phyloP scores from a whole-genome alignment of 371 early-diverging fungal species.

The Capniomyces stellatus region DNA sequence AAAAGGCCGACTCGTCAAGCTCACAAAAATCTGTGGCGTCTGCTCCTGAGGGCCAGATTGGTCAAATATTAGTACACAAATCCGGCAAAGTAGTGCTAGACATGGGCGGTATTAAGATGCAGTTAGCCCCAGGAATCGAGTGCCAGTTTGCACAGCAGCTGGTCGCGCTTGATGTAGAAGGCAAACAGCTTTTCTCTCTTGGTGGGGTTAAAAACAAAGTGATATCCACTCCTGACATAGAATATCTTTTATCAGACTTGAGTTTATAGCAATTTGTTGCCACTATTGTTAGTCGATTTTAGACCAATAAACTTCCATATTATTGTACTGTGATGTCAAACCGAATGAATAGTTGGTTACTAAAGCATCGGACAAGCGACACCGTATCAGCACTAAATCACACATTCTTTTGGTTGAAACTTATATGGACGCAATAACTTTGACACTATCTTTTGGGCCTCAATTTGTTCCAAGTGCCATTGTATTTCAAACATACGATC shows the following conservation, averaged over 20 bases:
- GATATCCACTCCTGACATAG: slow-evolving; percentile 1
- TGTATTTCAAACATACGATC: too few species aligned
- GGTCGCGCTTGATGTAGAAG: slow-evolving; percentile 1
- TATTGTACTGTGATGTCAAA: too few species aligned
- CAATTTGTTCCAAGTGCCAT: too few species aligned
- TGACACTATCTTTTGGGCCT: too few species aligned
- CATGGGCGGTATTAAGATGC: neutral
- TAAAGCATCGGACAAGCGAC: too few species aligned
- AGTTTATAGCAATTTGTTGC: too few species aligned
- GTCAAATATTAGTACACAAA: slow-evolving; percentile 1
- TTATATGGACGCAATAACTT: too few species aligned
- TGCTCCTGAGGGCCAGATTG: neutral
- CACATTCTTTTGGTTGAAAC: too few species aligned
- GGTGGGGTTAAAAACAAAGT: slow-evolving; percentile 1
- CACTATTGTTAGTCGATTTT: too few species aligned
- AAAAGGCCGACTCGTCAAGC: neutral
- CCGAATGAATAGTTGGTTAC: too few species aligned
- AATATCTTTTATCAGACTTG: neutral
- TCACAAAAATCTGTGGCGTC: neutral
- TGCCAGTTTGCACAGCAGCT: slow-evolving; percentile 4
- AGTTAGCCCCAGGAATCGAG: neutral
- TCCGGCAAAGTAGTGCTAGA: slow-evolving; percentile 1
- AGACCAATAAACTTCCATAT: too few species aligned
- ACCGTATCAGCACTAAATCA: too few species aligned
- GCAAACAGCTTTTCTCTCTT: neutral